Conservation (phyloP, 2,329 filamentous ascomycete genomes). For the Diaporthe nobilis region DNA sequence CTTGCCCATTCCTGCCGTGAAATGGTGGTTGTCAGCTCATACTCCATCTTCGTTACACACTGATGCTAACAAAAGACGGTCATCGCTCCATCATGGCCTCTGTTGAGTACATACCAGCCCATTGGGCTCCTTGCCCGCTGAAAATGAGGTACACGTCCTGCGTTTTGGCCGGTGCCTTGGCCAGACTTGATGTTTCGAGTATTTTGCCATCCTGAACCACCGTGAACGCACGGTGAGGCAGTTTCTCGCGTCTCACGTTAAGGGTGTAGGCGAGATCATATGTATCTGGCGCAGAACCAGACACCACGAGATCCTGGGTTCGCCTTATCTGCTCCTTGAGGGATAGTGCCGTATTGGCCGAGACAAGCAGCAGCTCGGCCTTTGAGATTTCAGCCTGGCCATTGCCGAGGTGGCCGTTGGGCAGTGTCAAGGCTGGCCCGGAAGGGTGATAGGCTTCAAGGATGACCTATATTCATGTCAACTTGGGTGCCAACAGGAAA, state of each 20-base stretch:
- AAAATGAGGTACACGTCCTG: not conserved
- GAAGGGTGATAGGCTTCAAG: not conserved
- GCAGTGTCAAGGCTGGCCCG: not conserved
- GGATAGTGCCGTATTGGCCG: not conserved
- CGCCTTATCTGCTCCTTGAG: not conserved
- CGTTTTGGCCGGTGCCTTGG: not conserved
- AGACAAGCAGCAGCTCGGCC: not conserved
- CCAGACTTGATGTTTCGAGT: not conserved
- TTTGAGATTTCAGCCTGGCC: not conserved
- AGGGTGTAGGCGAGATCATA: not conserved
- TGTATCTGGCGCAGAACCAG: not conserved
- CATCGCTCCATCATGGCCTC: not conserved
- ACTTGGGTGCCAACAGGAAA: not conserved
- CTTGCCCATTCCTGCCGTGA: not conserved
- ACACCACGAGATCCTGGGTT: not conserved
- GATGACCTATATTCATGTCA: not conserved
- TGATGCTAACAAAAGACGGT: not conserved
- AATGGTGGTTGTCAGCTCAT: not conserved
- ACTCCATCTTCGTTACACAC: rapidly evolving
- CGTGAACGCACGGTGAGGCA: not conserved
- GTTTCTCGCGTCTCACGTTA: not conserved
- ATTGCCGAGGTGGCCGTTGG: not conserved
- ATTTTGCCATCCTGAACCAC: not conserved
- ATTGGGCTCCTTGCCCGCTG: slow-evolving; percentile 10
- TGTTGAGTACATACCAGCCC: not conserved